Percentiles rank a stretch among this genome's conserved stretches.
These are phyloP conservation scores for Penicillium brasilianum DNA, from an alignment of 2,329 filamentous ascomycete genomes.

Conservation along the genomic window DNA sequence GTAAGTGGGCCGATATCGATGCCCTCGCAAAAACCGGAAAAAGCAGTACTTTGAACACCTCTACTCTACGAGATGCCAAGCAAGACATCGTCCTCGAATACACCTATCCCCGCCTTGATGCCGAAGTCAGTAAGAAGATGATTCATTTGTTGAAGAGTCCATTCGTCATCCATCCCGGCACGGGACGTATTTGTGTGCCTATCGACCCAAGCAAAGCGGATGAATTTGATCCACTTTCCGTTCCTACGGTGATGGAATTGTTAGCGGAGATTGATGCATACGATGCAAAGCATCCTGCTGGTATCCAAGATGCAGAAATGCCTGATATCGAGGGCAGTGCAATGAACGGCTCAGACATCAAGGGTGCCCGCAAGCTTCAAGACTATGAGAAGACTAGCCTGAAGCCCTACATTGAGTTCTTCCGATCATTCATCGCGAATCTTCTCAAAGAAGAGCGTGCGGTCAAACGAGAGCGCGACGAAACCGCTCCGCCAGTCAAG, in stretches of 20 bases:
- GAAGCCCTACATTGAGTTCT: constrained; percentile 90
- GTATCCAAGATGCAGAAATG: constrained; percentile 46
- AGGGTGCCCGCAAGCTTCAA: constrained; percentile 58
- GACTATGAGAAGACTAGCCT: constrained; percentile 98
- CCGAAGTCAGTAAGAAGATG: constrained; percentile 95
- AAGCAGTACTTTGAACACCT: constrained; percentile 72
- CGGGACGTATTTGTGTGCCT: constrained; percentile 91
- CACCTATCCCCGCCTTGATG: constrained; percentile 95
- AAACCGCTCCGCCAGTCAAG: constrained; percentile 49
- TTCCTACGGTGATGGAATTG: constrained; percentile 87
- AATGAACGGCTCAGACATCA: constrained; percentile 38
- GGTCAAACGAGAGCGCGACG: constrained; percentile 57
- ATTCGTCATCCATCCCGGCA: constrained; percentile 95
- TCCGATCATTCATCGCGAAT: constrained; percentile 77
- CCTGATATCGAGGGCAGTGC: constrained; percentile 47
- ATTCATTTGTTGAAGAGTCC: constrained; percentile 98
- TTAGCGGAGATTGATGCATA: constrained; percentile 86
- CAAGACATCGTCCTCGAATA: constrained; percentile 97
- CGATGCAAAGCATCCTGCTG: constrained; percentile 51
- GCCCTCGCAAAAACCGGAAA: constrained; percentile 76
- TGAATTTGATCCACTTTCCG: constrained; percentile 81
- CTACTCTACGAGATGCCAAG: constrained; percentile 81
- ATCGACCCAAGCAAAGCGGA: constrained; percentile 78
- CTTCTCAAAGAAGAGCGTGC: constrained; percentile 75
- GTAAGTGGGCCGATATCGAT: constrained; percentile 96